Evolutionary conservation across 2,329 filamentous ascomycete species (phyloP), one percentile per base, ranked within the genome.

Genomic region (Aspergillus tanneri): DNA sequence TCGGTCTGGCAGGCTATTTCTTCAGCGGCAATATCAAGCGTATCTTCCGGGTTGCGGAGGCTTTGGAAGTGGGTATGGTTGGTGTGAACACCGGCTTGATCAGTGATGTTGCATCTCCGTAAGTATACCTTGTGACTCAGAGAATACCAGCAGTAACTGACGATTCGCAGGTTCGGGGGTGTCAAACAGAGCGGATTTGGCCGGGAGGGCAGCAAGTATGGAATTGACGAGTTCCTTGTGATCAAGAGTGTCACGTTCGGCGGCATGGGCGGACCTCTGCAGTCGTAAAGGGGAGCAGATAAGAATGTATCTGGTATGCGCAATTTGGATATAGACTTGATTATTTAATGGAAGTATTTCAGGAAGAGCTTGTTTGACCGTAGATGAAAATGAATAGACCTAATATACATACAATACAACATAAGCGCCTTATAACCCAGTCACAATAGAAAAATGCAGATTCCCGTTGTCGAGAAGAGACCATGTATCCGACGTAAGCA

Each of bases 1-100:
- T 97, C 28, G 93, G 93, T 1, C 78, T 99, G 27, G 93, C 92
- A 0, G 92, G 89, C 1, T 97, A 97, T 74, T 96, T 99, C 76
- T 97, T 89, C 77, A 90, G 78, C 54, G 74, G 71, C 37, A 80
- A 84, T 56, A 62, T 85, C 4, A 76, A 78, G 57, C 71, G 82
- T 22, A 74, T 78, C 47, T 84, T 82, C 68, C 71, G 82, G 35
- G 75, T 85, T 35, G 81, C 82, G 0, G 82, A 85, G 61, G 78
- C 80, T 5, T 55, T 77, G 46, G 74, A 77, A 53, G 72, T 75
- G 25, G 74, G 74, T 30, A 77, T 77, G 75, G 70, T 77, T 53
- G 75, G 74, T 55, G 83, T 91, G 51, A 92, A 92, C 70, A 90
- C 87, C 1, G 88, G 88, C 1, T 52, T 80, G 45, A 79, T 81